These are phyloP conservation scores for Sordaria brevicollis DNA, from an alignment of 495 filamentous ascomycete species.

Conservation along the genomic window DNA sequence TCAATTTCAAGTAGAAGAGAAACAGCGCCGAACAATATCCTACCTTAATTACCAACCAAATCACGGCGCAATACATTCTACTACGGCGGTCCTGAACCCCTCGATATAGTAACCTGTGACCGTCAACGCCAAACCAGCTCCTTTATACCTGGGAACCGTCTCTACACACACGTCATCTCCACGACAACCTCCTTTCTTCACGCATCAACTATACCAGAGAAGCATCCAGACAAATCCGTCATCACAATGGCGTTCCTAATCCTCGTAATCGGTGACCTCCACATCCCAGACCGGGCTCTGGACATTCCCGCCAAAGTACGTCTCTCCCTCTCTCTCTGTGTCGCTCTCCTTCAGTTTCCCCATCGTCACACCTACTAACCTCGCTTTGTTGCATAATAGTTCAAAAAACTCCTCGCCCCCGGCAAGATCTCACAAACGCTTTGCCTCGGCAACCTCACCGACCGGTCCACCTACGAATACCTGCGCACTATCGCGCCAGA, in stretches of 20 bases:
- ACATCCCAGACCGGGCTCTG: slow-evolving; percentile 87
- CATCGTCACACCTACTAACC: not conserved
- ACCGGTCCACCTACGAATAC: slow-evolving; percentile 89
- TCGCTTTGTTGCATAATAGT: slow-evolving; percentile 42
- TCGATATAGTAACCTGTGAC: too few species aligned
- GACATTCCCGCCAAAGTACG: slow-evolving; percentile 85
- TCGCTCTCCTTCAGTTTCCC: too few species aligned
- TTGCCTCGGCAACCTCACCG: slow-evolving; percentile 93
- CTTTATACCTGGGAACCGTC: too few species aligned
- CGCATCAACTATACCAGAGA: too few species aligned
- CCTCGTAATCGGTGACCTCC: slow-evolving; percentile 90
- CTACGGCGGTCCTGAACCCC: too few species aligned
- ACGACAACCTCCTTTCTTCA: not conserved
- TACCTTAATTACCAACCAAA: not conserved
- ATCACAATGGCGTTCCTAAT: slow-evolving; percentile 44
- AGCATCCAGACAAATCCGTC: not conserved
- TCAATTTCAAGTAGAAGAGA: too few species aligned
- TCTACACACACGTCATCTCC: not conserved
- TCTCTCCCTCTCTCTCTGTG: not conserved
- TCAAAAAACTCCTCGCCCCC: slow-evolving; percentile 94
- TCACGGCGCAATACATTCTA: not conserved
- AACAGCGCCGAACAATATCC: not conserved
- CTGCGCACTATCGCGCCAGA: slow-evolving; percentile 86
- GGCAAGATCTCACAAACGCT: slow-evolving; percentile 98
- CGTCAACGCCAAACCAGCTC: too few species aligned